Evolutionary conservation across 768 basidiomycete genomes (phyloP).

Genomic region (Kwoniella sp.): DNA sequence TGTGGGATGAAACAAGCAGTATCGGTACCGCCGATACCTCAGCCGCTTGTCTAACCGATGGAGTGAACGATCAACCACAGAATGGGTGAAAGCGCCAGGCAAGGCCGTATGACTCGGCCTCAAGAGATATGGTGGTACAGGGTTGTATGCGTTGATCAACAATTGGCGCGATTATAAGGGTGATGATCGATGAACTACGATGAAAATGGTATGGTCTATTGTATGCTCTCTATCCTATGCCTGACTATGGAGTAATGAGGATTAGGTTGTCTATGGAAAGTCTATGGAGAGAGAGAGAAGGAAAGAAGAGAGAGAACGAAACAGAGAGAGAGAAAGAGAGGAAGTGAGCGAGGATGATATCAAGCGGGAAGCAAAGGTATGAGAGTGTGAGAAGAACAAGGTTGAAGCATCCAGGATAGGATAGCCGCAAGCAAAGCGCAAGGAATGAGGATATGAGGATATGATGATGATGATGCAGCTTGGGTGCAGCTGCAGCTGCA

Average conservation of each 20-base stretch:
- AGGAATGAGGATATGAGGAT: constrained; percentile 2
- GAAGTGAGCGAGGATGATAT: neutral
- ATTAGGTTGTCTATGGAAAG: neutral
- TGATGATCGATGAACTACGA: neutral
- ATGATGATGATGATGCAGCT: constrained; percentile 3
- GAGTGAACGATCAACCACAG: too few relatives aligned
- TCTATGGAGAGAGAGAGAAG: neutral
- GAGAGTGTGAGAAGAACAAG: too few relatives aligned
- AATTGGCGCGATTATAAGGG: neutral
- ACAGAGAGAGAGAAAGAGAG: neutral
- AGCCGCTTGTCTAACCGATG: too few relatives aligned
- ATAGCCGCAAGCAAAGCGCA: too few relatives aligned
- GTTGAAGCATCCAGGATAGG: too few relatives aligned
- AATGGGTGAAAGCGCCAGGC: too few relatives aligned
- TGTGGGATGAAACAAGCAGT: neutral
- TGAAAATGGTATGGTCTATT: neutral
- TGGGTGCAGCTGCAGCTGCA: too few relatives aligned
- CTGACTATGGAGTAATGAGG: too few relatives aligned
- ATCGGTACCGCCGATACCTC: neutral
- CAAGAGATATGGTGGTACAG: too few relatives aligned
- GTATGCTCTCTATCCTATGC: neutral
- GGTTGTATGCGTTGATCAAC: neutral
- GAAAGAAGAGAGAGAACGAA: neutral
- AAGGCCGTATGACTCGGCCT: too few relatives aligned
- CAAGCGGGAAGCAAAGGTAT: neutral